These are phyloP conservation scores for Cyberlindnera subsufficiens DNA, from an alignment of 805 yeast species.

Conservation along the genomic window DNA sequence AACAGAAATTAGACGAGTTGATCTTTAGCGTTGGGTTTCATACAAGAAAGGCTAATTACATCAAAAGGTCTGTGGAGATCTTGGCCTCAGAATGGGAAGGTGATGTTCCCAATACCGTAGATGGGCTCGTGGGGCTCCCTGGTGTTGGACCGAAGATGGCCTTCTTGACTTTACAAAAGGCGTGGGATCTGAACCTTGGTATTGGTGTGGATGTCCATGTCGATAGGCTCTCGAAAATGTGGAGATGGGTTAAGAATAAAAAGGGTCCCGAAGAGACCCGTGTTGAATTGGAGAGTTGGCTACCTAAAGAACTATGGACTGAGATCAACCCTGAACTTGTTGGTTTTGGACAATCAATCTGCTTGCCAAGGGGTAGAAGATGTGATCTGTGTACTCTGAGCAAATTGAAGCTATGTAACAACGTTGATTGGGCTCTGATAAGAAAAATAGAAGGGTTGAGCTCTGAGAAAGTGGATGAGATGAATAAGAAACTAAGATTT, in stretches of 20 bases:
- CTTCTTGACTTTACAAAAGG: constrained; percentile 68
- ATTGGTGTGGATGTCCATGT: constrained; percentile 96
- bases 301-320: constrained; percentile 69
- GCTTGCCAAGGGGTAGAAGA: constrained; percentile 62
- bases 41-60: constrained; percentile 65
- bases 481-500: constrained; percentile 33
- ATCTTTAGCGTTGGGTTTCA: constrained; percentile 88
- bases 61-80: constrained; percentile 55
- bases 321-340: constrained; percentile 84
- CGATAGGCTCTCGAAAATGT: constrained; percentile 71
- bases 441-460: constrained; percentile 24
- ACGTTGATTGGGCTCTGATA: constrained; percentile 43
- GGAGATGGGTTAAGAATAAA: constrained; percentile 62
- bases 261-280: constrained; percentile 76
- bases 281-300: constrained; percentile 61
- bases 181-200: constrained; percentile 73
- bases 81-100: constrained; percentile 44
- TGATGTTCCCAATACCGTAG: constrained; percentile 70
- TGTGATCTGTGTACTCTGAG: constrained; percentile 69
- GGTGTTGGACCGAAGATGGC: constrained; percentile 99
- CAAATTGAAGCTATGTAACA: constrained; percentile 48
- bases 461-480: constrained; percentile 13
- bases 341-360: constrained; percentile 90
- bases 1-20: constrained; percentile 51
- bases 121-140: constrained; percentile 63